Base-by-base conservation (phyloP, 352 stramenopile species). In the Phytophthora citrophthora region DNA sequence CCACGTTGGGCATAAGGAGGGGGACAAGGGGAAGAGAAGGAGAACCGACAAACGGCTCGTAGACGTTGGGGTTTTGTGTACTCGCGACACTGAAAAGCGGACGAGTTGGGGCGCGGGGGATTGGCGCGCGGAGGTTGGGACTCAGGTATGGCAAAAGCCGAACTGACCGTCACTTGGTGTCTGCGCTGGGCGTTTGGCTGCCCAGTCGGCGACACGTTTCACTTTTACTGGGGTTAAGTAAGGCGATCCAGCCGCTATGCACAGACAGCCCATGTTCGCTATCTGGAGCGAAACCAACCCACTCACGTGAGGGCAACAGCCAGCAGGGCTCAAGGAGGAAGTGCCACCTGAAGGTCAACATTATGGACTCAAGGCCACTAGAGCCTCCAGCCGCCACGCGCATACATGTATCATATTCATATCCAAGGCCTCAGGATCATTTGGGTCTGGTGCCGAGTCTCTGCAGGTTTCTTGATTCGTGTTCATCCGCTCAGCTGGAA, bases 1-100 rank as follows among this genome's bases (percentile, higher is more conserved):
- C 50, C 48, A 70, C 69, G 72, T 87, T 71, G 36, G 70, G 77
- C 82, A 88, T 88, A 50, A 70, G 47, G 39, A 55, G 20, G 18
- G 20, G 26, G 29, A 10, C 20, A 12, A 40, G 9, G 6, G 20
- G 20, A 20, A 3, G 23, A 26, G 36, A 23, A 29, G 16, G 46
- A 34, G 29, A 34, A 34, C 29, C 40, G 40, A 23, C 26, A 29
- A 53, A 53, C 27, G 46, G 46, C 46, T 40, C 18, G 46, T 20
- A 20, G 39, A 53, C 46, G 23, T 16, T 53, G 36, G 46, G 45
- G 23, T 8, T 39, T 8, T 55, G 40, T 20, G 31, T 57, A 18
- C 56, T 66, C 36, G 54, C 27, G 58, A 50, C 59, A 61, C 47
- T 52, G 38, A 8, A 46, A 34, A 54, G 61, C 40, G 48, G 36